phyloP scores from a whole-genome alignment of 1,284 basidiomycete genomes.

The Peniophora sp. region DNA sequence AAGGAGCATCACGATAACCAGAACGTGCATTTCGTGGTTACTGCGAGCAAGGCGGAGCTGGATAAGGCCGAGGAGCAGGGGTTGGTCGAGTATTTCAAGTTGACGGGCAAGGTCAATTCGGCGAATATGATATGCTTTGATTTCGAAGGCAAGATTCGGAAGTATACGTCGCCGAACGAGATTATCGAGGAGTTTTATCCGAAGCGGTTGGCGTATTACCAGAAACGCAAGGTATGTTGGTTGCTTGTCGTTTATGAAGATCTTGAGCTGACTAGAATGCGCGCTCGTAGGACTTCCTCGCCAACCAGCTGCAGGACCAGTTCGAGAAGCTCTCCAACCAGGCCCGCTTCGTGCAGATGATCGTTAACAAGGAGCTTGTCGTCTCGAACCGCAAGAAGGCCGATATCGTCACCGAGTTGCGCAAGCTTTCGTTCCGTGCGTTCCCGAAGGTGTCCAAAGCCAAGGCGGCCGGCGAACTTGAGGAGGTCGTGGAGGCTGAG shows the following conservation, averaged over 20 bases:
- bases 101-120: constrained; percentile 78
- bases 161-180: constrained; percentile 85
- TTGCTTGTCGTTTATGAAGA: not conserved
- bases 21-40: constrained; percentile 87
- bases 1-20: constrained; percentile 94
- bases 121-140: constrained; percentile 99
- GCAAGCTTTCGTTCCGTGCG: constrained; percentile 79
- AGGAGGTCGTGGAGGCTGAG: constrained; percentile 55
- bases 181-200: constrained; percentile 95
- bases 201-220: constrained; percentile 84
- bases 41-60: constrained; percentile 76
- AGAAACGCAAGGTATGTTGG: constrained; percentile 79
- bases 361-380: constrained; percentile 82
- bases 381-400: constrained; percentile 90
- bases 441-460: constrained; percentile 78
- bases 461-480: constrained; percentile 65
- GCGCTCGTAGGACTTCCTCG: constrained; percentile 66
- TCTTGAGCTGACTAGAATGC: not conserved
- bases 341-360: constrained; percentile 96
- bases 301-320: constrained; percentile 76
- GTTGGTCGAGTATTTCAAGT: constrained; percentile 87
- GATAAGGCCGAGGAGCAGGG: constrained; percentile 88
- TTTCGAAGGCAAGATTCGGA: constrained; percentile 93
- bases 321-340: constrained; percentile 92
- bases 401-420: constrained; percentile 82